Evolutionary conservation across 2,329 filamentous ascomycete species (phyloP).

Genomic region (Claviceps pusilla): DNA sequence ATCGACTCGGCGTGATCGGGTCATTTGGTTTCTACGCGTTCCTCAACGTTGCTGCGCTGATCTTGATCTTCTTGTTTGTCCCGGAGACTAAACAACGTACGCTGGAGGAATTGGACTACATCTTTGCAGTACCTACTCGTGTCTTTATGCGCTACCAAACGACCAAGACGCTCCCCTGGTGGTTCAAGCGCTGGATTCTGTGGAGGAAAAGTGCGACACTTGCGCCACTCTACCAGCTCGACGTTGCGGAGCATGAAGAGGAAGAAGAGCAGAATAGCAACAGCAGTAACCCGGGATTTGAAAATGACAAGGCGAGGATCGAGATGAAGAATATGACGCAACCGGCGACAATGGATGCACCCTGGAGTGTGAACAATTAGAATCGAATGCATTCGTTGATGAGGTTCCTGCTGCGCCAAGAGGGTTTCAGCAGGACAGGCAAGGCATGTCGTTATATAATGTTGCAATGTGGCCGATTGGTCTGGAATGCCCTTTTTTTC

Average conservation of each 20-base stretch:
- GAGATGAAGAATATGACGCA: conserved; percentile 24
- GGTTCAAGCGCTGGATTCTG: conserved; percentile 42
- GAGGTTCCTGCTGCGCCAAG: too few species aligned
- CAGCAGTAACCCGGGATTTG: conserved; percentile 17
- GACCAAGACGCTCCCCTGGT: conserved; percentile 42
- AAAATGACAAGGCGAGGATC: conserved; percentile 24
- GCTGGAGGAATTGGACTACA: conserved; percentile 42
- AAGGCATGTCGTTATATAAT: too few species aligned
- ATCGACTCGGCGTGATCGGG: conserved; percentile 27
- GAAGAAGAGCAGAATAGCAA: conserved; percentile 13
- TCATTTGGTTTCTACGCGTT: conserved; percentile 41
- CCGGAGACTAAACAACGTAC: conserved; percentile 45
- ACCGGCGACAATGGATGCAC: conserved; percentile 9
- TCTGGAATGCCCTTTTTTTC: too few species aligned
- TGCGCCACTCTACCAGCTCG: conserved; percentile 28
- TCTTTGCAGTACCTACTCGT: conserved; percentile 44
- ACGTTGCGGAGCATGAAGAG: conserved; percentile 19
- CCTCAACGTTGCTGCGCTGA: conserved; percentile 38
- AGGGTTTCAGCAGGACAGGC: too few species aligned
- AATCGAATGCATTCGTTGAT: too few species aligned
- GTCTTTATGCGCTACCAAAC: conserved; percentile 43
- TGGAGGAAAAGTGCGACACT: conserved; percentile 27
- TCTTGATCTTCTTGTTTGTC: conserved; percentile 41
- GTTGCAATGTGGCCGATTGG: too few species aligned
- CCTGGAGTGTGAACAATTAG: too few species aligned